Evolutionary conservation across 1,284 basidiomycete species (phyloP).

Genomic region (Malassezia equina): DNA sequence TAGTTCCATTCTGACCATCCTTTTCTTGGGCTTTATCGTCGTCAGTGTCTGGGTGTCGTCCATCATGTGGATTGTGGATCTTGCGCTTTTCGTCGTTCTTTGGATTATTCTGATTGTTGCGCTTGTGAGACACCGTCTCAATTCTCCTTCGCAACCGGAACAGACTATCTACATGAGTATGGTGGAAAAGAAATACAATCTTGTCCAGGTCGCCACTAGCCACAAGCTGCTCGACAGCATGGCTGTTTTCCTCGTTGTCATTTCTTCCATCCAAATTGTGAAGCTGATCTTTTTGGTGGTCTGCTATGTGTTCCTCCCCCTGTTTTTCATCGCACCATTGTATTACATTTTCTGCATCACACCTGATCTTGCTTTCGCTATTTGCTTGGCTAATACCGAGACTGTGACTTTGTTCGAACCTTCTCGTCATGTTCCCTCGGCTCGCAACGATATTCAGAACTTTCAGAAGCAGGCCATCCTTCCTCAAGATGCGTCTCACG

Average conservation of each 20-base stretch:
- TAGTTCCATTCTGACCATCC: not conserved
- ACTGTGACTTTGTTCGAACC: constrained; percentile 9
- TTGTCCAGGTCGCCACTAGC: constrained; percentile 5
- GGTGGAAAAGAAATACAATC: not conserved
- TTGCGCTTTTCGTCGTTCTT: constrained; percentile 2
- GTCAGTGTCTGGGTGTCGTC: constrained; percentile 9
- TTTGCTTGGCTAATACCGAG: constrained; percentile 4
- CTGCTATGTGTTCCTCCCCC: constrained; percentile 4
- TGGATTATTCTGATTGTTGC: constrained; percentile 9
- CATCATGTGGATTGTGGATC: constrained; percentile 11
- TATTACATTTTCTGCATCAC: constrained; percentile 13
- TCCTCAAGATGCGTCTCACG: not conserved
- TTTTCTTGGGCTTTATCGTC: constrained; percentile 3
- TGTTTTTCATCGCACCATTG: constrained; percentile 12
- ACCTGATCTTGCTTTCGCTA: constrained; percentile 7
- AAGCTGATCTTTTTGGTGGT: constrained; percentile 15
- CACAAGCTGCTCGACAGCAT: constrained; percentile 11
- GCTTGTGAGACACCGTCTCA: constrained; percentile 1
- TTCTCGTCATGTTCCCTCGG: constrained; percentile 2
- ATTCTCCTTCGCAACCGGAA: not conserved
- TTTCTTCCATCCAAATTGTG: not conserved
- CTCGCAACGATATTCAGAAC: not conserved
- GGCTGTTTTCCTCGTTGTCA: constrained; percentile 9
- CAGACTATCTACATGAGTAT: constrained; percentile 2
- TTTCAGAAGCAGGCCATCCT: not conserved